A percentile compares a stretch with the other conserved stretches of the same genome.
Conservation (phyloP, 1,284 basidiomycete genomes). For the Gastroboletus turbinatus region DNA sequence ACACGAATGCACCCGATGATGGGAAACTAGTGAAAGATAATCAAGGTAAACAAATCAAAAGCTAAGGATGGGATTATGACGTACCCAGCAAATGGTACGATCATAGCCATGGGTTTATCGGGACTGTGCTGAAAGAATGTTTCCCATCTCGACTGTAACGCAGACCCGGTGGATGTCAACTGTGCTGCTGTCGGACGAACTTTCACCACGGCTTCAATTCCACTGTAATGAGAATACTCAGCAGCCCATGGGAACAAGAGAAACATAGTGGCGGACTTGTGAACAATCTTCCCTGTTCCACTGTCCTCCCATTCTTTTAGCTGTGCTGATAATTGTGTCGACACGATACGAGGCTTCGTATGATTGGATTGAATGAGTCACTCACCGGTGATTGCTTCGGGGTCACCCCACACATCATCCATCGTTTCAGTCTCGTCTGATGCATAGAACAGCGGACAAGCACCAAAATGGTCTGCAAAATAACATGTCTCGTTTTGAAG, state of each 20-base stretch:
- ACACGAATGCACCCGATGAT: background rate
- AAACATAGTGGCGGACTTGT: too few species aligned
- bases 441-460: conserved; percentile 38
- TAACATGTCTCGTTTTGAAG: background rate
- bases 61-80: background rate
- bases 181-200: too few species aligned
- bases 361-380: conserved; percentile 11
- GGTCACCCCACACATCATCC: conserved; percentile 41
- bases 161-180: too few species aligned
- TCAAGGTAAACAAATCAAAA: background rate
- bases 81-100: conserved; percentile 12
- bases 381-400: conserved; percentile 34
- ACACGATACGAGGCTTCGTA: background rate
- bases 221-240: background rate
- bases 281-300: conserved; percentile 46
- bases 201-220: too few species aligned
- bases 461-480: conserved; percentile 44
- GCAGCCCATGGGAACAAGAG: background rate
- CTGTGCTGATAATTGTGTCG: conserved; percentile 34
- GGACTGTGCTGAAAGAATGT: conserved; percentile 28
- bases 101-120: too few species aligned
- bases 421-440: conserved; percentile 43
- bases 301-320: conserved; percentile 42
- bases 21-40: conserved; percentile 7
- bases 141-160: conserved; percentile 21